Conservation (phyloP, 257 asterid species). For the Solanum bukasovii region DNA sequence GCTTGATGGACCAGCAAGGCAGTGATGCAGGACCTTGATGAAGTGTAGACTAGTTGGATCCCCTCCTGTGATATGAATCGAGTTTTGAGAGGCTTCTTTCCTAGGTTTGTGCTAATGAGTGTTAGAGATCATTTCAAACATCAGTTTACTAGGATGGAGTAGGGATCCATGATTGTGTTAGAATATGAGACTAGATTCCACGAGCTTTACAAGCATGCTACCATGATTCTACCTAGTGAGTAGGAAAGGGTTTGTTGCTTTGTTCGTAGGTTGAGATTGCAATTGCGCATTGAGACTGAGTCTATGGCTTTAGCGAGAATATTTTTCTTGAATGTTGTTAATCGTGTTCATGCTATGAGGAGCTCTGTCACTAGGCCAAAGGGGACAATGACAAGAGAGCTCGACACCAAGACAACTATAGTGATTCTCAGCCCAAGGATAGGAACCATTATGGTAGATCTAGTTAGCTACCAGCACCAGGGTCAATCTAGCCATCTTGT, state of each 20-base stretch:
- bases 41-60: background rate
- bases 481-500: background rate
- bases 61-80: background rate
- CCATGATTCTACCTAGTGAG: background rate
- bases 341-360: background rate
- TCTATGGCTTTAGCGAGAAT: background rate
- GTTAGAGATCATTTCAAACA: no score
- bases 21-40: background rate
- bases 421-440: background rate
- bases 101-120: no score
- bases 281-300: background rate
- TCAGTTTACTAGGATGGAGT: no score
- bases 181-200: background rate
- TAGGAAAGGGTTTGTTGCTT: background rate
- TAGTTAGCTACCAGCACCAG: background rate
- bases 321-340: background rate
- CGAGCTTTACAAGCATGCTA: background rate
- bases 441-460: background rate
- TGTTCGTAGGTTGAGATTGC: background rate
- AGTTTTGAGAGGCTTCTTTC: background rate
- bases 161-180: background rate
- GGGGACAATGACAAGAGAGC: background rate
- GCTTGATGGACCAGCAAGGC: background rate
- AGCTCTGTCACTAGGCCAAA: background rate
- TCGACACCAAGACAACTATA: background rate